Conservation (phyloP, 345 rosid species). For the Ceriops zippeliana region DNA sequence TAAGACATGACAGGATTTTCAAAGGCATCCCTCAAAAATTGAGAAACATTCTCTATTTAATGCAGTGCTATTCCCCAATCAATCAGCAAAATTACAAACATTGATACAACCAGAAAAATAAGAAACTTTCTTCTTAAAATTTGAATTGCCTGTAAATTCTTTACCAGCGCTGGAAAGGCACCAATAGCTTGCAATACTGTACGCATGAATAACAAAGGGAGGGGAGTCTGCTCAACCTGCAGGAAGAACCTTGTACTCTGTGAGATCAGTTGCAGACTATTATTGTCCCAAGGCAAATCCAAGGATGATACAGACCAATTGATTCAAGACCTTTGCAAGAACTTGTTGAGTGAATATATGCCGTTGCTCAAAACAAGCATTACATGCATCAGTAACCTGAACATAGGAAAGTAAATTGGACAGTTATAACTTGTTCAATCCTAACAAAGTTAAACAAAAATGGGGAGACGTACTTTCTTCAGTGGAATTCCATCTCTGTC, state of each 20-base stretch:
- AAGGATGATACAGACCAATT: conserved; percentile 58
- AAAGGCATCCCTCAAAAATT: no score
- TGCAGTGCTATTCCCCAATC: no score
- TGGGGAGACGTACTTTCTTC: conserved; percentile 58
- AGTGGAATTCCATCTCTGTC: conserved; percentile 84
- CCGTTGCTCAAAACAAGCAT: conserved; percentile 84
- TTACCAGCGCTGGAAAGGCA: conserved; percentile 94
- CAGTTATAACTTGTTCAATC: conserved; percentile 15
- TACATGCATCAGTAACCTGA: conserved; percentile 95
- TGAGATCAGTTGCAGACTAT: conserved; percentile 9
- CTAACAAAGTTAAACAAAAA: conserved; percentile 11
- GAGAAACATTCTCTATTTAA: no score
- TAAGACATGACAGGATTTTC: no score
- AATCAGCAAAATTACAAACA: neutral
- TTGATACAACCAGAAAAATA: neutral
- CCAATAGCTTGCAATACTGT: conserved; percentile 95
- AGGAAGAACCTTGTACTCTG: conserved; percentile 20
- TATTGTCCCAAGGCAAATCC: neutral
- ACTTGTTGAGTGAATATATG: conserved; percentile 90
- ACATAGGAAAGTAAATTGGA: conserved; percentile 17
- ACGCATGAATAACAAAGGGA: conserved; percentile 97
- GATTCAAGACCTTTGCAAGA: conserved; percentile 92
- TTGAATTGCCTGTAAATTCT: conserved; percentile 9
- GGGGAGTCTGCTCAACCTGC: conserved; percentile 98
- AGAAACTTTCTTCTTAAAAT: no score